Base-by-base conservation (phyloP, 805 yeast species). In the Starmera dryadoides region DNA sequence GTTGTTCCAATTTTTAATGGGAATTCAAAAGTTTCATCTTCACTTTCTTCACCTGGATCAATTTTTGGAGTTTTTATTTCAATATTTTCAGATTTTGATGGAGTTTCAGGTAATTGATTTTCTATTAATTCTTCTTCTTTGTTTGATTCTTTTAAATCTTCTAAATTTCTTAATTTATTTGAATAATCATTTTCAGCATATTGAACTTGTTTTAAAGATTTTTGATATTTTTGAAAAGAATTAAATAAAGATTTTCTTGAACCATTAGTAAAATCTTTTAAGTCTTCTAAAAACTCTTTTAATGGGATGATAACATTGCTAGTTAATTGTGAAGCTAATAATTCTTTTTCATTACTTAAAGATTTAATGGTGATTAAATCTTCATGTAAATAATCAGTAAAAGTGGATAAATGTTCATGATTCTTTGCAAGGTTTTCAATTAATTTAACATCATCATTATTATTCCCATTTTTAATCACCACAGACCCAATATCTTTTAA, bases 261-360 rank as follows among this genome's bases (percentile, higher is more conserved):
- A 9, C 35, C 40, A 2, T 23, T n/a, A 4, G 39, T 38, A 18
- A 50, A 52, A 3, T 30, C 36, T n/a, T 20, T 40, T 17, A 45
- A 50, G 22, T 52, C 53, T 2, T 51, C 56, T 14, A 52, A 21
- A 34, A 54, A 54, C 28, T 52, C 56, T 18, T 39, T 35, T 5
- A 54, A 39, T 2, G 31, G 31, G 1, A 48, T 22, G 0, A 49
- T 23, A 2, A 51, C 35, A 30, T 52, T 45, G 16, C 50, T 45
- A 32, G 42, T 35, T 3, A 53, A 23, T 20, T 38, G 34, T 0
- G 50, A 42, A 0, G 40, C 26, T 9, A 37, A 22, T 6, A 38
- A 29, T 12, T 41, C 45, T 16, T 42, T 37, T 1, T 34, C 10
- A 12, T 30, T 20, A n/a, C 42, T 30, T 3, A 17, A 2, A 19